Percentiles rank a stretch among this genome's conserved stretches.
phyloP scores from a whole-genome alignment of 2,329 filamentous ascomycete genomes.

The Grosmannia clavigera region DNA sequence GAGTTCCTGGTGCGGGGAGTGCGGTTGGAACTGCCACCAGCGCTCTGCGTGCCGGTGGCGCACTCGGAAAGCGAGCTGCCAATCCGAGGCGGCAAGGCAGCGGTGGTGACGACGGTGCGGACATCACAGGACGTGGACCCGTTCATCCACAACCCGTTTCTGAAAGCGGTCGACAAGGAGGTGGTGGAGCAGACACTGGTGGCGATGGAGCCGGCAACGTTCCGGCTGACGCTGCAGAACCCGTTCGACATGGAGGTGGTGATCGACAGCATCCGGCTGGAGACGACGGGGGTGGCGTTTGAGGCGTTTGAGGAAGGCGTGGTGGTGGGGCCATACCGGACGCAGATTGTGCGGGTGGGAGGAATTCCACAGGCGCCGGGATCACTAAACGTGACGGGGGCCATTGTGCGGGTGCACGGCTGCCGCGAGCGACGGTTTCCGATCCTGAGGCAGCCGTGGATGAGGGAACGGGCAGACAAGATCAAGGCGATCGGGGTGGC shows the following conservation, averaged over 20 bases:
- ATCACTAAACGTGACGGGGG: conserved; percentile 61
- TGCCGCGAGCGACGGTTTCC: conserved; percentile 76
- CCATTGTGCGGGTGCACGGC: conserved; percentile 64
- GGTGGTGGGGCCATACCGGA: conserved; percentile 66
- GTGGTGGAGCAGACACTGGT: conserved; percentile 59
- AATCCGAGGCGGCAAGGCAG: conserved; percentile 14
- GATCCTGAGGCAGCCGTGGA: conserved; percentile 70
- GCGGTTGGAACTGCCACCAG: conserved; percentile 51
- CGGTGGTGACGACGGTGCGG: conserved; percentile 22
- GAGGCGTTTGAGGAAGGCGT: conserved; percentile 41
- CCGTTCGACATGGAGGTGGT: conserved; percentile 89
- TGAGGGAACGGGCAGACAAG: conserved; percentile 54
- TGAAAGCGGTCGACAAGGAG: conserved; percentile 52
- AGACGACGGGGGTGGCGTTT: conserved; percentile 49
- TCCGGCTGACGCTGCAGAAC: conserved; percentile 80
- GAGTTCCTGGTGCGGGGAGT: conserved; percentile 79
- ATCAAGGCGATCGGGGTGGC: conserved; percentile 62
- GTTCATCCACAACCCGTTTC: conserved; percentile 91
- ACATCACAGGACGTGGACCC: conserved; percentile 59
- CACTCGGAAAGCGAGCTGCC: conserved; percentile 47
- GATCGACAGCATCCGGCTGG: conserved; percentile 67
- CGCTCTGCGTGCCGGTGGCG: conserved; percentile 49
- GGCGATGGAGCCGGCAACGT: conserved; percentile 63
- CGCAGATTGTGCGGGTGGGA: conserved; percentile 62
- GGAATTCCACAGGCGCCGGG: conserved; percentile 59